Percentiles rank a stretch among this genome's conserved stretches.
phyloP scores from a whole-genome alignment of 495 filamentous ascomycete genomes.

The Annulohypoxylon maeteangense region DNA sequence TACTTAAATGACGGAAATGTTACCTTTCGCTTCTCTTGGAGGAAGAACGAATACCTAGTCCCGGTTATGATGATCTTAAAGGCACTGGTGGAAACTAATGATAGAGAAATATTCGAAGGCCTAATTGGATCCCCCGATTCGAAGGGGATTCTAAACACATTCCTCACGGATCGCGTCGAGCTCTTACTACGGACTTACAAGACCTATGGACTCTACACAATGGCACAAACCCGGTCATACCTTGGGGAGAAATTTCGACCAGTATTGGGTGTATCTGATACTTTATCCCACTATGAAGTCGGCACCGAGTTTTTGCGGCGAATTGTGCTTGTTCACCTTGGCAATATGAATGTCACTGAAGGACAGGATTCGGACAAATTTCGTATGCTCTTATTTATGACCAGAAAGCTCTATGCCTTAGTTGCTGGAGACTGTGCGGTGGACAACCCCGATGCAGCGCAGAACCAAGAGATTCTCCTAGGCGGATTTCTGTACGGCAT shows the following conservation, averaged over 20 bases:
- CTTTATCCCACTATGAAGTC: conserved; percentile 84
- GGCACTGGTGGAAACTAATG: conserved; percentile 93
- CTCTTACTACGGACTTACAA: conserved; percentile 93
- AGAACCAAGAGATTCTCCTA: conserved; percentile 91
- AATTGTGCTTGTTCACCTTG: conserved; percentile 90
- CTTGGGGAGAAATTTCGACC: conserved; percentile 89
- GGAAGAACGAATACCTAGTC: conserved; percentile 94
- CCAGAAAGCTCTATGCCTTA: conserved; percentile 90
- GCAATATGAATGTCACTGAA: conserved; percentile 81
- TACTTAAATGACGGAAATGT: conserved; percentile 95
- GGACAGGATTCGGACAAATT: conserved; percentile 91
- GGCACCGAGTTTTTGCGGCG: conserved; percentile 90
- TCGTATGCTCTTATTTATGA: conserved; percentile 94
- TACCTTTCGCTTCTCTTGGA: conserved; percentile 96
- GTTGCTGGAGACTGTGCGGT: conserved; percentile 90
- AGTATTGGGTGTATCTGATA: conserved; percentile 81
- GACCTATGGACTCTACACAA: conserved; percentile 81
- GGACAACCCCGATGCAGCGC: conserved; percentile 96
- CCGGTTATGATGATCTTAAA: conserved; percentile 97
- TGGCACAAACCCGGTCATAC: conserved; percentile 79
- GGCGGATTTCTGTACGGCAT: conserved; percentile 93
- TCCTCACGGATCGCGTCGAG: conserved; percentile 93
- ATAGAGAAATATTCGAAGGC: conserved; percentile 93
- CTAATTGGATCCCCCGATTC: conserved; percentile 78
- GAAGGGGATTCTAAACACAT: conserved; percentile 84